Percentiles rank a stretch among this genome's conserved stretches.
These are phyloP conservation scores for Globomyces sp. DNA, from an alignment of 371 early-diverging fungal genomes.

Conservation along the genomic window DNA sequence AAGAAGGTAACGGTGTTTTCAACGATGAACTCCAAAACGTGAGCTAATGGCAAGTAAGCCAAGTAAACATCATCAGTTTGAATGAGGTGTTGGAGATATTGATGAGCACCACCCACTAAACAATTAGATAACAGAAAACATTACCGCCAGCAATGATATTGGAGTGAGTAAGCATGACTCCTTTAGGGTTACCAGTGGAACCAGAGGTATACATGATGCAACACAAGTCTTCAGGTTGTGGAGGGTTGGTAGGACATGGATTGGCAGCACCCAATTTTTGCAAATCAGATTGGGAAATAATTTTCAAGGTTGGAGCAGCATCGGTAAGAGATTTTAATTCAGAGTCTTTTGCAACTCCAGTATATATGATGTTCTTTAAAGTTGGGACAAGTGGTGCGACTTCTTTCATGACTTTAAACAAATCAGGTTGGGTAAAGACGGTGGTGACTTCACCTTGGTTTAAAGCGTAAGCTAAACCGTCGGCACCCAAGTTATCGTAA, in stretches of 20 bases:
- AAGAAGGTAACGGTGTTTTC: conserved; percentile 70
- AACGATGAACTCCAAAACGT: conserved; percentile 50
- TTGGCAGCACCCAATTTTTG: conserved; percentile 52
- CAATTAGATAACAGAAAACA: conserved; percentile 3
- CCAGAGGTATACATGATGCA: conserved; percentile 32
- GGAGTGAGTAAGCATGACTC: conserved; percentile 76
- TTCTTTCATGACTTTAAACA: conserved; percentile 54
- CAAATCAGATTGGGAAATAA: conserved; percentile 59
- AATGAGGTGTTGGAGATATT: neutral
- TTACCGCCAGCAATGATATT: conserved; percentile 62
- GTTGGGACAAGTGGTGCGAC: conserved; percentile 8
- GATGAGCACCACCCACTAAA: conserved; percentile 13
- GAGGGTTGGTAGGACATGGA: conserved; percentile 3
- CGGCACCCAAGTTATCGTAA: conserved; percentile 78
- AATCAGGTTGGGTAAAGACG: conserved; percentile 69
- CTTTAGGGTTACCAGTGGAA: conserved; percentile 74
- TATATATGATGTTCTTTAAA: conserved; percentile 11
- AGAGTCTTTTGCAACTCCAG: conserved; percentile 39
- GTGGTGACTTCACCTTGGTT: conserved; percentile 68
- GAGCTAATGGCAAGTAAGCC: conserved; percentile 93
- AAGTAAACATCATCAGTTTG: conserved; percentile 61
- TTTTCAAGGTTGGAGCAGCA: conserved; percentile 25
- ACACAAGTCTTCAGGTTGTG: neutral
- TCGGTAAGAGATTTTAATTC: conserved; percentile 32
- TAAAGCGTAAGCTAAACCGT: conserved; percentile 72